Evolutionary conservation across 2,329 filamentous ascomycete genomes (phyloP), one percentile per base, ranked within the genome.

Genomic region (Colletotrichum cuscutae): DNA sequence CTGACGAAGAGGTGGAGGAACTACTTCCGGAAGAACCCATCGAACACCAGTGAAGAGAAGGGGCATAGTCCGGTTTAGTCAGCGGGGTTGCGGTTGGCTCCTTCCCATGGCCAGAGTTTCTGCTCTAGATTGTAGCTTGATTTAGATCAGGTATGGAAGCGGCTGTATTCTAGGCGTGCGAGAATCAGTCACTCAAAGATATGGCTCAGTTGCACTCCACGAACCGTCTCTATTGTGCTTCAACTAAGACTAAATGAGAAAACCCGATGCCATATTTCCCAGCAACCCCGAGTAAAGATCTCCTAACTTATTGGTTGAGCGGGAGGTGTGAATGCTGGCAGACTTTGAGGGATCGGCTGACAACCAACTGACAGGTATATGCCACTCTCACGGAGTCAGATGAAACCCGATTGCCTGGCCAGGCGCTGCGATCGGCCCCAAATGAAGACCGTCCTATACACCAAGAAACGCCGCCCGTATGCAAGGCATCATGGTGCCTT

Each of bases 11-110:
- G 75, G 85, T 91, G 24, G 88, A 90, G 74, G 90, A 92, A 80
- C 83, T 97, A 32, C 85, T 97, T 8, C 93, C 93, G 0, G 95
- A 97, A 81, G 94, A 95, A 73, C 94, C 94, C 0, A 93, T 97
- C 74, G 94, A 97, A 83, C 94, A 97, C 15, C 73, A 73, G 26
- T 66, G 58, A 49, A n/a, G 42, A 49, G 42, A 4, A 19, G 42
- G 42, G 15, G 6, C 8, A 11, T 49, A 6, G 37, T 22, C 8
- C n/a, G 42, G n/a, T 49, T 9, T 9, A n/a, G 13, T 46, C 42
- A 46, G 42, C 19, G 8, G 42, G 42, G 42, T 19, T 49, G 42
- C 4, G 42, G n/a, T n/a, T 49, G 42, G 19, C 19, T 49, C 7
- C 42, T 8, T 49, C 15, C 8, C 7, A 8, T 22, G 19, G 19